Percentiles rank a stretch among this genome's conserved stretches.
phyloP scores from a whole-genome alignment of 441 rosid species.

The Jatropha multifida region DNA sequence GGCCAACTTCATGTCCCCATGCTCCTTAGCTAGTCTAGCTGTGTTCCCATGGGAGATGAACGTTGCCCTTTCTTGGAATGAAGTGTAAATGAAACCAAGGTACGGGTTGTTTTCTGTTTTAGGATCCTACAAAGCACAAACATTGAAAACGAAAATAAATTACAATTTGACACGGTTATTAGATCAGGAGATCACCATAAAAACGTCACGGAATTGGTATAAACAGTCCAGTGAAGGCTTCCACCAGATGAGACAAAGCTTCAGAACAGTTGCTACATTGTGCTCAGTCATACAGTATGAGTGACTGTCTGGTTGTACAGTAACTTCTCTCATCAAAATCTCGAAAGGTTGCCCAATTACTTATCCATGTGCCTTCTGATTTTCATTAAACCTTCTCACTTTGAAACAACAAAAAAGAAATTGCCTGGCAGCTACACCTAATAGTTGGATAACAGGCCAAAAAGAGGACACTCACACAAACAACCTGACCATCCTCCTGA shows the following conservation, averaged over 20 bases:
- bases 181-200: background rate
- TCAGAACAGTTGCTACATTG: background rate
- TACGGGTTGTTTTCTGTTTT: constrained; percentile 76
- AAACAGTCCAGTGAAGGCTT: background rate
- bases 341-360: background rate
- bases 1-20: constrained; percentile 68
- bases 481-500: background rate
- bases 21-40: constrained; percentile 73
- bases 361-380: constrained; percentile 1
- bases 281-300: too few species aligned
- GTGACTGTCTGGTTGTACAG: background rate
- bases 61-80: constrained; percentile 92
- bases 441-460: constrained; percentile 5
- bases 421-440: background rate
- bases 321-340: constrained; percentile 3
- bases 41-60: constrained; percentile 89
- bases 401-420: background rate
- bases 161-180: background rate
- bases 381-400: background rate
- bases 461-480: background rate
- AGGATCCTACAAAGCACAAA: constrained; percentile 48
- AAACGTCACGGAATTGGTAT: background rate
- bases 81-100: constrained; percentile 80
- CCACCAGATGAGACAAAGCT: background rate
- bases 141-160: background rate